Evolutionary conservation across 352 stramenopile genomes (phyloP).

Genomic region (Globisporangium viniferum): DNA sequence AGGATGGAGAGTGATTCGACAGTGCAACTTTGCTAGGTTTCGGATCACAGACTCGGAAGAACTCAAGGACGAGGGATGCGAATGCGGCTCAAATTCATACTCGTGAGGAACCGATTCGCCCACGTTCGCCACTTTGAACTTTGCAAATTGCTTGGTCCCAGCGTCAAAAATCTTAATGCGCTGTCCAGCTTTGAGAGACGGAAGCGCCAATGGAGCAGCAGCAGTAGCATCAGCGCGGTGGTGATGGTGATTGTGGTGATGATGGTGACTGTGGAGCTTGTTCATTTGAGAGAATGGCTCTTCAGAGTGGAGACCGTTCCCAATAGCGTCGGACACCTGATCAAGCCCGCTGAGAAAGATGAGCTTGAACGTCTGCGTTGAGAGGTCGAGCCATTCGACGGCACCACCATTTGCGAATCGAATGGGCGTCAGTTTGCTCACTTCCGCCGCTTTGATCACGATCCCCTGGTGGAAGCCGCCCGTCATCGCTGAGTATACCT

Average conservation of each 20-base stretch:
- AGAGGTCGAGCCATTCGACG: conserved; percentile 55
- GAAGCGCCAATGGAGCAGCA: conserved; percentile 6
- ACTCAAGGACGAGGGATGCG: not conserved
- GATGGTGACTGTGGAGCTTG: conserved; percentile 1
- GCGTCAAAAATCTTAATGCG: conserved; percentile 30
- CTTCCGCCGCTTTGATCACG: conserved; percentile 37
- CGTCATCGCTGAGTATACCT: conserved; percentile 56
- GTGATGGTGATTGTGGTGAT: conserved; percentile 6
- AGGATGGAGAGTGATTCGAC: conserved; percentile 22
- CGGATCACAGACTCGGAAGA: not conserved
- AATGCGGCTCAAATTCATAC: conserved; percentile 26
- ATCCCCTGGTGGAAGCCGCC: conserved; percentile 33
- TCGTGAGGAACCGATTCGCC: conserved; percentile 16
- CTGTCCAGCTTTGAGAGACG: conserved; percentile 19
- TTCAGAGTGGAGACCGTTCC: not conserved
- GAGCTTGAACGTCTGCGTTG: conserved; percentile 55
- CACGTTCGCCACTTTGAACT: conserved; percentile 24
- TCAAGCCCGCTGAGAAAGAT: conserved; percentile 25
- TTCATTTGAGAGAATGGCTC: not conserved
- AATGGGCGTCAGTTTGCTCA: conserved; percentile 43
- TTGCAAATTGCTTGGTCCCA: conserved; percentile 24
- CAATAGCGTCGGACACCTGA: not conserved
- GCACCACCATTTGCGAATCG: conserved; percentile 17
- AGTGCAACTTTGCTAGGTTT: conserved; percentile 20
- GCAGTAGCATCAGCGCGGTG: not conserved